phyloP scores from a whole-genome alignment of 2,329 filamentous ascomycete genomes.

The Rhynchosporium agropyri region DNA sequence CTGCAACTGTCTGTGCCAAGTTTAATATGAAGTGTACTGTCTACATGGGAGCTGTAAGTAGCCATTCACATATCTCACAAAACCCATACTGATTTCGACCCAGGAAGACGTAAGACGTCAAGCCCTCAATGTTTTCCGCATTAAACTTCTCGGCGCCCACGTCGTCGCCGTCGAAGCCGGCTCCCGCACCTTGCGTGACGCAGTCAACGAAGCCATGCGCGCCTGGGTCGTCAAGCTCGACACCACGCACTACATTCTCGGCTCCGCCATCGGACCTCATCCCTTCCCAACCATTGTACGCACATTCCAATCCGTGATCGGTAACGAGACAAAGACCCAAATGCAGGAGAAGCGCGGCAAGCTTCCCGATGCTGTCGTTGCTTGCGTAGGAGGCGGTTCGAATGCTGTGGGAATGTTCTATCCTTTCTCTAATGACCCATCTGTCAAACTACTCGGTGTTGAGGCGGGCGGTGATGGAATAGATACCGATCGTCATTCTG shows the following conservation, averaged over 20 bases:
- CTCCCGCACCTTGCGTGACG: slow-evolving; percentile 78
- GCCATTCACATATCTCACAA: not conserved
- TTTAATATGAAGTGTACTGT: slow-evolving; percentile 98
- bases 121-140: slow-evolving; percentile 96
- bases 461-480: slow-evolving; percentile 94
- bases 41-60: slow-evolving; percentile 80
- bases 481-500: slow-evolving; percentile 82
- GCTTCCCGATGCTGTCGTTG: slow-evolving; percentile 93
- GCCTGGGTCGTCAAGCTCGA: slow-evolving; percentile 92
- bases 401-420: slow-evolving; percentile 99
- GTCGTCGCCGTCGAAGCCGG: slow-evolving; percentile 94
- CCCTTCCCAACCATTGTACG: slow-evolving; percentile 97
- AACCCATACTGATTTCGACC: slow-evolving; percentile 20
- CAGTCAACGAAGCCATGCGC: slow-evolving; percentile 93
- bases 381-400: slow-evolving; percentile 92
- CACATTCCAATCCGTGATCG: slow-evolving; percentile 97
- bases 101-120: slow-evolving; percentile 90
- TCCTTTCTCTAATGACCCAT: slow-evolving; percentile 83
- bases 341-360: slow-evolving; percentile 83
- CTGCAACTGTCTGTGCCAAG: slow-evolving; percentile 95
- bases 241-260: slow-evolving; percentile 97
- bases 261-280: slow-evolving; percentile 94
- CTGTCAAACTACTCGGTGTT: slow-evolving; percentile 87
- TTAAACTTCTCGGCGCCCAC: slow-evolving; percentile 91
- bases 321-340: slow-evolving; percentile 90